Base-by-base conservation (phyloP, 352 stramenopile genomes). In the Halophytophthora polymorphica region DNA sequence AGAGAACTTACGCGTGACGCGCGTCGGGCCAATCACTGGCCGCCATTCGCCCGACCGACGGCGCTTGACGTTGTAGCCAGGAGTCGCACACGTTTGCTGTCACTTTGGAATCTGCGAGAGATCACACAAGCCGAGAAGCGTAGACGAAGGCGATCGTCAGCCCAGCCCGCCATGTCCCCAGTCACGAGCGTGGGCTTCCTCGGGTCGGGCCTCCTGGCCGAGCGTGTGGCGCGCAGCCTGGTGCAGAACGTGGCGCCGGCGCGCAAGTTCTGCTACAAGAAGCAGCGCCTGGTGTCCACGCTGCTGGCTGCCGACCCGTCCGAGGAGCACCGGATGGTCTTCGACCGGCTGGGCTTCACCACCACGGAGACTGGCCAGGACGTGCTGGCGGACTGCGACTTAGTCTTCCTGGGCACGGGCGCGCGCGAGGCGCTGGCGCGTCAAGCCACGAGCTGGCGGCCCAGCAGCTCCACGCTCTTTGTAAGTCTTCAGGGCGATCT, bases 121-220 rank as follows among this genome's bases (percentile, higher is more conserved):
- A n/a, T n/a, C n/a, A n/a, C n/a, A n/a, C n/a, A n/a, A n/a, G n/a
- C n/a, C n/a, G n/a, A n/a, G n/a, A n/a, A n/a, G n/a, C n/a, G n/a
- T n/a, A n/a, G n/a, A n/a, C n/a, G n/a, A n/a, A n/a, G n/a, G n/a
- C n/a, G n/a, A n/a, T n/a, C 38, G 64, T 68, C 18, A 41, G 15
- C 19, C 43, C 28, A 39, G 6, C 18, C 12, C 21, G 25, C 14
- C 28, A 49, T 49, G 36, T 22, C 40, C 53, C 40, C 71, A 5
- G 70, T 85, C 51, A 80, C 72, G 15, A 86, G 78, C 44, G 71
- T 89, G 33, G 78, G 78, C 21, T 87, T 89, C 65, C 83, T 89
- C 53, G 78, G 78, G 56, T 86, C 78, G 5, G 78, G 78, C 10
- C 78, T 67, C 4, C 52, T 89, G 35, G 78, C 78, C 19, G 78